These are phyloP conservation scores for Cystobasidiaceae sp. DNA, from an alignment of 1,284 basidiomycete genomes.

Conservation along the genomic window DNA sequence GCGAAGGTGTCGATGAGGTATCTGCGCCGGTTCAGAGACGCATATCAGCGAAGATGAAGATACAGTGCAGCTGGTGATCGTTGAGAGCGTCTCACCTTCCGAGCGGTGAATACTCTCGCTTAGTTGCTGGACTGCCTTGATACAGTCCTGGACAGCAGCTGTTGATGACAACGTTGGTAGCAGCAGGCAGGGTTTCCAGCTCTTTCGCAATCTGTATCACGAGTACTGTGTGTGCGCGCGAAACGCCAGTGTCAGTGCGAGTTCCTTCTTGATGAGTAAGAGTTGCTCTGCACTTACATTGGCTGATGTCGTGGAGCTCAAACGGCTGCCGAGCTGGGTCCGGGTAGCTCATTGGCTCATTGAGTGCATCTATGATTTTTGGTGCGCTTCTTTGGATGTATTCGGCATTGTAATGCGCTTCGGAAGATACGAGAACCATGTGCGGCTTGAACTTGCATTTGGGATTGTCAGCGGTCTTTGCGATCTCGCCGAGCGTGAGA, in stretches of 20 bases:
- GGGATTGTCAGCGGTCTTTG: constrained; percentile 7
- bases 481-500: constrained; percentile 18
- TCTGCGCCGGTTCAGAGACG: no score
- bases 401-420: constrained; percentile 29
- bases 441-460: constrained; percentile 31
- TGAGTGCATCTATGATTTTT: not conserved
- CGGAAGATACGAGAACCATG: constrained; percentile 31
- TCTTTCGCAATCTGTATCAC: constrained; percentile 31
- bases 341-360: not conserved
- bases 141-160: constrained; percentile 38
- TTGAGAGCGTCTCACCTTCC: no score
- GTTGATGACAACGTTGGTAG: constrained; percentile 32
- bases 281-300: constrained; percentile 22
- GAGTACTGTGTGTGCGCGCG: no score
- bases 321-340: not conserved
- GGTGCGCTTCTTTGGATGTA: constrained; percentile 2
- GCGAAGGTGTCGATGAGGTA: not conserved
- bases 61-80: no score
- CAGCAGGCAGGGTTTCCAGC: constrained; percentile 23
- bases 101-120: no score
- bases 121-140: no score
- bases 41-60: no score
- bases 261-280: no score
- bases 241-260: not conserved
- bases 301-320: constrained; percentile 31